A percentile compares a stretch with the other conserved stretches of the same genome.
These are phyloP conservation scores for Garcia nutans DNA, from an alignment of 345 rosid genomes.

Conservation along the genomic window DNA sequence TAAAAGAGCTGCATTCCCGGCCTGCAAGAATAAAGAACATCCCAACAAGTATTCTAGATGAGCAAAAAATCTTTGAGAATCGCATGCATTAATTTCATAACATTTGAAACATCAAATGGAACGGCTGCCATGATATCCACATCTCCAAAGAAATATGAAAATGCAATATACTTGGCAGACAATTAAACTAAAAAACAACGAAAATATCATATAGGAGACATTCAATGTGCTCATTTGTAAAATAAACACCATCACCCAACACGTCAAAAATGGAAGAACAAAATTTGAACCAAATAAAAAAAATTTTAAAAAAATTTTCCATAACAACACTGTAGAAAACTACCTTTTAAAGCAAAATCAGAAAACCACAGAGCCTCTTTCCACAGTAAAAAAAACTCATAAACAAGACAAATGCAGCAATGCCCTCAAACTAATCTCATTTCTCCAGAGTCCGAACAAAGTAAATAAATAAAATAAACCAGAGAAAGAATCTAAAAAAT, in stretches of 20 bases:
- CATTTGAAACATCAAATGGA: background rate
- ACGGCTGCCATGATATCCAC: background rate
- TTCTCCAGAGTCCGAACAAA: constrained; percentile 31
- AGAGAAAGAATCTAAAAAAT: constrained; percentile 18
- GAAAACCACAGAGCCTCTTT: background rate
- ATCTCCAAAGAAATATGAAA: background rate
- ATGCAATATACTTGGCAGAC: background rate
- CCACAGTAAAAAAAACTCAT: background rate
- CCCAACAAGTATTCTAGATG: background rate
- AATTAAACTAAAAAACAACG: background rate
- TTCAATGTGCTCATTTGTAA: background rate
- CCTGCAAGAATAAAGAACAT: constrained; percentile 31
- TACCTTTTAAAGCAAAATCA: constrained; percentile 18
- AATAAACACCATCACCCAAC: background rate
- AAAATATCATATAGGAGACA: background rate
- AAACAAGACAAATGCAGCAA: constrained; percentile 3
- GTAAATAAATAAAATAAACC: constrained; percentile 4
- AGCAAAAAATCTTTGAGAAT: background rate
- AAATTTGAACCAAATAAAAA: background rate
- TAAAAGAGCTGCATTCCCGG: constrained; percentile 8
- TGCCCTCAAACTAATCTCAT: constrained; percentile 5
- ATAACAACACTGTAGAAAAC: background rate
- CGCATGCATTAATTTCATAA: background rate
- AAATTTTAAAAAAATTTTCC: background rate
- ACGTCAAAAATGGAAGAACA: background rate